phyloP scores from a whole-genome alignment of 1,139 yeast species.

The Geotrichum bryndzae region DNA sequence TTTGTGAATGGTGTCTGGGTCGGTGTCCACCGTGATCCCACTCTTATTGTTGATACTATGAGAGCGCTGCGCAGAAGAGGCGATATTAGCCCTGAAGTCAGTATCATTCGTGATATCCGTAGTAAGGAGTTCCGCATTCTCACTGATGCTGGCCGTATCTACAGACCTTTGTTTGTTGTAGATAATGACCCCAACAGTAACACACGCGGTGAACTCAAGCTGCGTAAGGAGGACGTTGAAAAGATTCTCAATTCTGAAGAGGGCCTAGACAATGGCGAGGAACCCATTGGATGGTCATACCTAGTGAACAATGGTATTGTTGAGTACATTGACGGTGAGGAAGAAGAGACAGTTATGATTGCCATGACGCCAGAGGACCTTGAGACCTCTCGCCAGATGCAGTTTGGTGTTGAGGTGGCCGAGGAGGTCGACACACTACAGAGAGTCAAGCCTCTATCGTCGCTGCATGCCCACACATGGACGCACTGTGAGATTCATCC shows the following conservation, averaged over 20 bases:
- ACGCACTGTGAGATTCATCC: constrained; percentile 99
- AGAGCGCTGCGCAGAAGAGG: constrained; percentile 91
- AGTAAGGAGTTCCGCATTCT: constrained; percentile 92
- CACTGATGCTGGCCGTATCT: constrained; percentile 98
- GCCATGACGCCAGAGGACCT: constrained; percentile 98
- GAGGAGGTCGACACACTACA: constrained; percentile 68
- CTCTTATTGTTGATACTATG: constrained; percentile 82
- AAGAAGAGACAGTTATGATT: constrained; percentile 95
- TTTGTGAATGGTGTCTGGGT: constrained; percentile 99
- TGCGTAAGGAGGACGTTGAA: constrained; percentile 77
- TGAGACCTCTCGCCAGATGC: constrained; percentile 56
- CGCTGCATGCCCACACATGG: constrained; percentile 72
- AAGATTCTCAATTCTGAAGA: constrained; percentile 61
- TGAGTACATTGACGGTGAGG: constrained; percentile 95
- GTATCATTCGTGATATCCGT: constrained; percentile 92
- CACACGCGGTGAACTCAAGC: constrained; percentile 70
- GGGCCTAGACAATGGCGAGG: constrained; percentile 48
- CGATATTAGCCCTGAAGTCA: constrained; percentile 92
- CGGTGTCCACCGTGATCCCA: constrained; percentile 96
- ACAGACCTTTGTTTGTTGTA: constrained; percentile 88
- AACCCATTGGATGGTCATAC: constrained; percentile 72
- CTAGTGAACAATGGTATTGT: constrained; percentile 80
- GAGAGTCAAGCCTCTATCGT: constrained; percentile 69
- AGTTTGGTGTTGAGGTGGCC: constrained; percentile 43
- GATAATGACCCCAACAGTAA: constrained; percentile 71